Base-by-base conservation (phyloP, 805 yeast species). In the Kodamaea jinghongensis region DNA sequence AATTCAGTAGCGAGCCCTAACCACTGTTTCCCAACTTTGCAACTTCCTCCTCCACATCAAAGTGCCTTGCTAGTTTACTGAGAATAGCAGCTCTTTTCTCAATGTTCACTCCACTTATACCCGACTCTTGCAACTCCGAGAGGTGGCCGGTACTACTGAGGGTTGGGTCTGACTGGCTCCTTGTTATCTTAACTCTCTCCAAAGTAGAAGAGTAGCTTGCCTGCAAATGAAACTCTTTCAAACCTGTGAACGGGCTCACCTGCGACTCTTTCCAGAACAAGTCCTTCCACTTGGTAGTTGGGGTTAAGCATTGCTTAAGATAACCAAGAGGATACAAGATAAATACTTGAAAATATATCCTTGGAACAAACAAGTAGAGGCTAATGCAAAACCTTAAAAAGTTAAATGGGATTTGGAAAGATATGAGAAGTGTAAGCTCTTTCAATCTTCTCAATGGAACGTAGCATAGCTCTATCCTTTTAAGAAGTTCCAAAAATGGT, bases 331-430 rank as follows among this genome's bases (percentile, higher is more conserved):
- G 41, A 25, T 38, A 38, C 23, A 31, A 33, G 6, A 38, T 14
- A 25, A 50, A 42, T 10, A 46, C 43, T 26, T 49, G 50, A 8
- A 56, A n/a, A 12, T 55, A 17, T 4, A 56, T 34, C 31, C 40
- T 46, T 3, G 65, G 63, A 9, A 58, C 6, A 28, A 56, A 55
- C 8, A 56, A 36, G 11, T 41, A 15, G 2, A 52, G 28, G n/a
- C 49, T 44, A 4, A 54, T 14, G 31, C 41, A 44, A 10, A 46
- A 23, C 6, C 50, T 31, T 4, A 45, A 10, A 7, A 46, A 17
- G 34, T 51, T 47, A 17, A 45, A 44, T 2, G 62, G 65, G 2
- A 59, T 29, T 26, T 45, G 38, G 3, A 49, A 14, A 7, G 34
- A 30, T 7, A 44, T 28, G 17, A 49, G 26, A 17, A 49, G 10